Evolutionary conservation across 305 asterid genomes (phyloP), one percentile per base, ranked within the genome.

Genomic region (Solanum hybrid): DNA sequence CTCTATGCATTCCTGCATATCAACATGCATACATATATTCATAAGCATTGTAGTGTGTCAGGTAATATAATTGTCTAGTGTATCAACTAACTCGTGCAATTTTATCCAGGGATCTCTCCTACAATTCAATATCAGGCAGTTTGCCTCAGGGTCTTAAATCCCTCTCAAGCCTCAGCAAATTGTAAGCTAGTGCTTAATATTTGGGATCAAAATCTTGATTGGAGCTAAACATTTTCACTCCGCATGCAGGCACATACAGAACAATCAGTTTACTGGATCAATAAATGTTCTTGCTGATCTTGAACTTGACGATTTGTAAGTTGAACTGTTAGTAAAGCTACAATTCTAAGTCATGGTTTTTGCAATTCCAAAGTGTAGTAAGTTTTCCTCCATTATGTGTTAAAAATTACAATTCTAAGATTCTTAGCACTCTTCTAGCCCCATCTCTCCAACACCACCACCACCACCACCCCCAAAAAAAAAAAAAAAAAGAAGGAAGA

Each of bases 281-380:
- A 89, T 93, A 83, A 90, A 93, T 89, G 93, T 90, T 89, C 93
- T 93, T 39, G 90, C 93, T 1, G 79, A 90, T 90, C 93, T 93
- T 87, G 92, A 90, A n/a, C 93, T 93, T 38, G 91, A 93, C 34
- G 91, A 91, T 89, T 89, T 94, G 95, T 94, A 91, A 94, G 96
- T 92, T 83, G 51, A 61, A 36, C 70, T 22, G 33, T 80, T 7
- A 31, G 87, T 84, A 88, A 77, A 76, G n/a, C 82, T 57, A 72
- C 20, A 87, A 78, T 72, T 89, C 75, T 24, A 70, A 86, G 70
- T 37, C 31, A 39, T 70, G 82, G 75, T 13, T 39, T 41, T 82
- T 89, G 84, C 29, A 51, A 31, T 51, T 84, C 76, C 88, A 29
- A 11, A 5, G 29, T 84, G 88, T 51, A 51, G 75, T 51, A 51